These are phyloP conservation scores for Geosmithia flava DNA, from an alignment of 2,329 filamentous ascomycete species.

Conservation along the genomic window DNA sequence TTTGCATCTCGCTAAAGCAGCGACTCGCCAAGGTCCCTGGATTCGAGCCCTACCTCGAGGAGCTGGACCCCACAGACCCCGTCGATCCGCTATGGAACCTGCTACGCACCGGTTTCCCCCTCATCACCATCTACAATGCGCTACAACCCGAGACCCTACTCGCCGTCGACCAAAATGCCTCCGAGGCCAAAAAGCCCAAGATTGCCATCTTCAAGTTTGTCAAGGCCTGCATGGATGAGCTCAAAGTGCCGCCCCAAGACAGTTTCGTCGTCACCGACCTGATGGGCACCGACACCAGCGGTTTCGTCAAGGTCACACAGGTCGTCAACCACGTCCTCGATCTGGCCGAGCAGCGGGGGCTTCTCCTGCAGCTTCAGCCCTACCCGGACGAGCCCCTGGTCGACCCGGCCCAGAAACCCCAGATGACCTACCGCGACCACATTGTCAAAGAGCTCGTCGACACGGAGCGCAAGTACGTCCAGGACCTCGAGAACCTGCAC, in stretches of 20 bases:
- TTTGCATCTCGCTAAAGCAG: slow-evolving; percentile 75
- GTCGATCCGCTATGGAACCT: slow-evolving; percentile 87
- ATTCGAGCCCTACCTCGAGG: slow-evolving; percentile 62
- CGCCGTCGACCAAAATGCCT: slow-evolving; percentile 43
- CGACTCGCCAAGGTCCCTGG: slow-evolving; percentile 72
- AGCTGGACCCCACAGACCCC: slow-evolving; percentile 61
- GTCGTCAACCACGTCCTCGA: slow-evolving; percentile 90
- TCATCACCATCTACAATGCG: slow-evolving; percentile 82
- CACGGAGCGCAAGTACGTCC: slow-evolving; percentile 94
- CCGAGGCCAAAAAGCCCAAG: slow-evolving; percentile 70
- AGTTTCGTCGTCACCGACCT: slow-evolving; percentile 89
- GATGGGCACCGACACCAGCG: slow-evolving; percentile 88
- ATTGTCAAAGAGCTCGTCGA: slow-evolving; percentile 86
- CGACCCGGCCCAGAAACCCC: slow-evolving; percentile 39
- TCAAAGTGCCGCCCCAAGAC: slow-evolving; percentile 67
- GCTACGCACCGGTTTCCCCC: slow-evolving; percentile 69
- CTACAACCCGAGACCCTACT: slow-evolving; percentile 60
- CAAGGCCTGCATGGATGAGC: slow-evolving; percentile 72
- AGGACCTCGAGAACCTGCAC: slow-evolving; percentile 89
- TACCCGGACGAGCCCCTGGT: slow-evolving; percentile 40
- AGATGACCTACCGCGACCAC: slow-evolving; percentile 69
- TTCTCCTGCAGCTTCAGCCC: slow-evolving; percentile 51
- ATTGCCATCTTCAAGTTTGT: slow-evolving; percentile 87
- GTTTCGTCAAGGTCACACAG: slow-evolving; percentile 92
- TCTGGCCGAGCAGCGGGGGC: slow-evolving; percentile 64